A percentile compares a stretch with the other conserved stretches of the same genome.
These are phyloP conservation scores for Lodderomyces theae DNA, from an alignment of 1,139 yeast genomes.

Conservation along the genomic window DNA sequence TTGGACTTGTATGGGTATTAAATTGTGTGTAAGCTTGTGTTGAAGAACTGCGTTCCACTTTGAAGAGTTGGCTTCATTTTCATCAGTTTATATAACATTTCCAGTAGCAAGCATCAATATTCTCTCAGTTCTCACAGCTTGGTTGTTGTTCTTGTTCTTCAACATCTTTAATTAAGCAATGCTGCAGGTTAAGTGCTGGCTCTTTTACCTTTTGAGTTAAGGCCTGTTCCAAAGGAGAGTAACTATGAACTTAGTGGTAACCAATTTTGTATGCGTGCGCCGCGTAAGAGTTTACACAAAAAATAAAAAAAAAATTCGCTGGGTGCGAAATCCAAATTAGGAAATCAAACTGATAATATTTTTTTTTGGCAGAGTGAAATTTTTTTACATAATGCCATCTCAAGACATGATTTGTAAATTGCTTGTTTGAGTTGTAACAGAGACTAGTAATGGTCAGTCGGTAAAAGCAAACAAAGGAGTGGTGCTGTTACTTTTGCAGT, in stretches of 20 bases:
- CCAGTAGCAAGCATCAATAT: not conserved
- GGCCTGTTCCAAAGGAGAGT: not conserved
- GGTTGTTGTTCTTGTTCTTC: too few relatives aligned
- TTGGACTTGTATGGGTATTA: not conserved
- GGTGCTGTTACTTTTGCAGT: too few relatives aligned
- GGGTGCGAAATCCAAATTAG: constrained; percentile 19
- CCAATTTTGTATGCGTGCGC: too few relatives aligned
- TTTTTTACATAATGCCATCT: too few relatives aligned
- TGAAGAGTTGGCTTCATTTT: not conserved
- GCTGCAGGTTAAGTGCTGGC: constrained; percentile 7
- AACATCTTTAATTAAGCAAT: not conserved
- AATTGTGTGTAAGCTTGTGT: not conserved
- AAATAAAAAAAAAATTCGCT: constrained; percentile 15
- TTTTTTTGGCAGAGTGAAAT: too few relatives aligned
- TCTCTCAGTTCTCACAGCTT: not conserved
- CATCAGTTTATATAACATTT: not conserved
- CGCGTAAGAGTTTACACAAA: constrained; percentile 7
- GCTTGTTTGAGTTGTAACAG: too few relatives aligned
- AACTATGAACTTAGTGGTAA: too few relatives aligned
- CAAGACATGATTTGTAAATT: too few relatives aligned
- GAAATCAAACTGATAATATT: constrained; percentile 2
- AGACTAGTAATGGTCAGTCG: too few relatives aligned
- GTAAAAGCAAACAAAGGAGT: too few relatives aligned
- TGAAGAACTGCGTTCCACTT: not conserved
- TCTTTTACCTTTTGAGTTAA: constrained; percentile 3